Evolutionary conservation across 495 filamentous ascomycete species (phyloP), one percentile per base, ranked within the genome.

Genomic region (Daldinia decipiens): DNA sequence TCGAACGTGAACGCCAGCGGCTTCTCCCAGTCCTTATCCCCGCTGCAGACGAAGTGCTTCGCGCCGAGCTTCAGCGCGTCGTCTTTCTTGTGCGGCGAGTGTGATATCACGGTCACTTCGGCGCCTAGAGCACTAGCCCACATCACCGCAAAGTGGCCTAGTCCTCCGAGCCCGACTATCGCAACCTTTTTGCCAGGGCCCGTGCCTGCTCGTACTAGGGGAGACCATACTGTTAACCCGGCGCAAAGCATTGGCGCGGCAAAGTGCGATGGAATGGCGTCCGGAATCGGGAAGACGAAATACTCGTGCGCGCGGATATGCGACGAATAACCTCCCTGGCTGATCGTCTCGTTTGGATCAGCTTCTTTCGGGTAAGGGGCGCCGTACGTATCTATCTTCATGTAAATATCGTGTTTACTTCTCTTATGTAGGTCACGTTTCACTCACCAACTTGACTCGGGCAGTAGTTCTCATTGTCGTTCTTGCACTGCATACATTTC

Each of bases 221-320:
- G 90, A 26, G 85, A 87, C 80, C 88, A 94, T 1, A 86, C 86
- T 1, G 92, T 94, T 34, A 94, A 73, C 40, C 92, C 92, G 27
- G 91, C 91, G 76, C 93, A 96, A 66, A 95, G 84, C 83, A 97
- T 89, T 0, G 93, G 93, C 8, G 90, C 93, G 5, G 90, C 92
- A 3, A 87, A 74, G 52, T 84, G 81, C 17, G 83, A 88, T 3
- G 86, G 79, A 36, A 95, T 84, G 2, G 81, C 83, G 47, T 91
- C 88, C 3, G 91, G 92, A 63, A 95, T 92, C n/a, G 85, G 85
- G 81, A 93, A 92, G 36, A 84, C 83, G 73, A 88, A 93, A 81
- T 91, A 90, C 77, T 93, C 87, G 76, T 93, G 92, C 0, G 89
- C 89, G 32, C 92, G 87, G 52, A 93, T 85, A 71, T 94, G 89